Conservation (phyloP, 306 rosid genomes). For the Prunus fruticosa region DNA sequence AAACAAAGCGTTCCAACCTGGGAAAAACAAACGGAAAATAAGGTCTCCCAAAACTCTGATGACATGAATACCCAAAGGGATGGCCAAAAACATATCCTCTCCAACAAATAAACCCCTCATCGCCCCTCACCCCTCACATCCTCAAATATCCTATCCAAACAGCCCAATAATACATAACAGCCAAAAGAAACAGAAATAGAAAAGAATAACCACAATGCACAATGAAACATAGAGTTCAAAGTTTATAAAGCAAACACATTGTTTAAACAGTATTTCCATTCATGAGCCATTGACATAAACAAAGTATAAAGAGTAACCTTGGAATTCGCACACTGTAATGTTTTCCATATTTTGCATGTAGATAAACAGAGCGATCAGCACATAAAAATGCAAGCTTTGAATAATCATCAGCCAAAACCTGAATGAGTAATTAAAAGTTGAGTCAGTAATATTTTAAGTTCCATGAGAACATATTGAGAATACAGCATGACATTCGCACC, state of each 20-base stretch:
- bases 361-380: slow-evolving; percentile 75
- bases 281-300: neutral
- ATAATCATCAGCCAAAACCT: slow-evolving; percentile 83
- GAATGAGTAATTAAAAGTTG: slow-evolving; percentile 21
- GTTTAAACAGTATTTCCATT: neutral
- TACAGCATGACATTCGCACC: too few relatives aligned
- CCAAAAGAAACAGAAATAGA: too few relatives aligned
- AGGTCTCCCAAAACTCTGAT: neutral
- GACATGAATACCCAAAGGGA: neutral
- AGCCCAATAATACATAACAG: neutral
- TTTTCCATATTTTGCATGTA: slow-evolving; percentile 95
- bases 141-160: neutral
- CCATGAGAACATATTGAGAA: neutral
- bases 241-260: neutral
- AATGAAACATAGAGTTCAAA: neutral
- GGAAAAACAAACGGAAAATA: neutral
- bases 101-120: neutral
- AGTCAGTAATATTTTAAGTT: slow-evolving; percentile 8
- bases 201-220: neutral
- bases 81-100: neutral
- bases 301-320: slow-evolving; percentile 45
- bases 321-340: slow-evolving; percentile 87
- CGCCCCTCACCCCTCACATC: neutral
- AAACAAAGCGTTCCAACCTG: neutral
- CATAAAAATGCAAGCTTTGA: slow-evolving; percentile 92